Evolutionary conservation across 352 stramenopile genomes (phyloP).

Genomic region (Pythium rhizo-oryzae): DNA sequence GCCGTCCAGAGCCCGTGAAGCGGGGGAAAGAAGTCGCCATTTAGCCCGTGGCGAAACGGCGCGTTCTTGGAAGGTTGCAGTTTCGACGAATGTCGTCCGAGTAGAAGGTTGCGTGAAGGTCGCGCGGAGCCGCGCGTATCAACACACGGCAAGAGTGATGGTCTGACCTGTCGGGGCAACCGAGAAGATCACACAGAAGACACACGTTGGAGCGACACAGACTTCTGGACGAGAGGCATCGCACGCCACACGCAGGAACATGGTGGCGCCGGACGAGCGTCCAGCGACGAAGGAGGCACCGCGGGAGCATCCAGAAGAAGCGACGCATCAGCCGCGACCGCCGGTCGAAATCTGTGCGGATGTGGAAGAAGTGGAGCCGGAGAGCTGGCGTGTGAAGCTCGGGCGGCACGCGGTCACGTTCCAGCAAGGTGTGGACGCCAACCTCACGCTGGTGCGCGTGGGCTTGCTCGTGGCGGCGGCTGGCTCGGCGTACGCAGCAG

Average conservation of each 20-base stretch:
- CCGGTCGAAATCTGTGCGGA: slow-evolving; percentile 2
- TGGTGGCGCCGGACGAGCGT: slow-evolving; percentile 18
- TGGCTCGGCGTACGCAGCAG: slow-evolving; percentile 42
- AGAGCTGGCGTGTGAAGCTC: slow-evolving; percentile 28
- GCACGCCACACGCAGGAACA: slow-evolving; percentile 1
- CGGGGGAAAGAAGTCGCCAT: too few relatives aligned
- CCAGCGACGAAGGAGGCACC: neutral
- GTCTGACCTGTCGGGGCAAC: neutral
- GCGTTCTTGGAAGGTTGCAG: slow-evolving; percentile 4
- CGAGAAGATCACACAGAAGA: neutral
- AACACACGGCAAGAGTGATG: slow-evolving; percentile 8
- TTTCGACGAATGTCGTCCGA: slow-evolving; percentile 25
- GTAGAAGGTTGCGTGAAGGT: slow-evolving; percentile 25
- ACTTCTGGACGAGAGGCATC: neutral
- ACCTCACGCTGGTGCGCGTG: slow-evolving; percentile 69
- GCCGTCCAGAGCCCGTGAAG: neutral
- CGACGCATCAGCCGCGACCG: neutral
- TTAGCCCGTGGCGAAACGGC: slow-evolving; percentile 10
- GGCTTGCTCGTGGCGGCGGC: slow-evolving; percentile 50
- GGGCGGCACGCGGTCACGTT: slow-evolving; percentile 14
- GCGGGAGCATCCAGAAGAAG: neutral
- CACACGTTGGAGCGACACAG: neutral
- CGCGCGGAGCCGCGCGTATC: neutral
- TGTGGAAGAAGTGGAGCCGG: slow-evolving; percentile 6
- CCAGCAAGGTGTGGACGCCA: slow-evolving; percentile 56